Evolutionary conservation across 257 asterid species (phyloP).

Genomic region (Primulina eburnea): DNA sequence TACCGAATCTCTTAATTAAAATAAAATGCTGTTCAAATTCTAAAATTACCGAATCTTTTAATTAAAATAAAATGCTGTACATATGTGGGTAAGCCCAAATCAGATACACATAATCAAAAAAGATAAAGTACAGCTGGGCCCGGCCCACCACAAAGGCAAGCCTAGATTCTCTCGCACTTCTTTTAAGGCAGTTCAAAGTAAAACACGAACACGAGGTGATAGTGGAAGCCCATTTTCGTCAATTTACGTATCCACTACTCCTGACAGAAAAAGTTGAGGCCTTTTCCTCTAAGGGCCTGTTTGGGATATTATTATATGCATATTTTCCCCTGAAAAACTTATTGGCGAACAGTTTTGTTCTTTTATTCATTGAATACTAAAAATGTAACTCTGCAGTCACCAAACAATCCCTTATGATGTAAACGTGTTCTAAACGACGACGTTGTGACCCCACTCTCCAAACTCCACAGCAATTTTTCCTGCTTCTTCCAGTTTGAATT

Average conservation of each 20-base stretch:
- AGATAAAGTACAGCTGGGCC: background rate
- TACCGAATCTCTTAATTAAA: too few relatives aligned
- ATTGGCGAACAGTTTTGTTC: background rate
- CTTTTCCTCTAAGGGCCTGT: conserved; percentile 14
- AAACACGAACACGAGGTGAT: conserved; percentile 16
- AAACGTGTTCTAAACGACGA: too few relatives aligned
- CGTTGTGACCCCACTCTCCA: too few relatives aligned
- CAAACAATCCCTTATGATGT: conserved; percentile 24
- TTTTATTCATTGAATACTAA: background rate
- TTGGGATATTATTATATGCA: background rate
- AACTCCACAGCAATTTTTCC: background rate
- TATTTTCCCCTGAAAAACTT: background rate
- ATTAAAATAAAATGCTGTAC: too few relatives aligned
- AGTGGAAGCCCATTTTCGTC: conserved; percentile 38
- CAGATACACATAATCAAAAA: background rate
- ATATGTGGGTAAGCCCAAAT: background rate
- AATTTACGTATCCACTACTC: conserved; percentile 12
- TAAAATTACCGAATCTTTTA: too few relatives aligned
- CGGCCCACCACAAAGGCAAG: conserved; percentile 14
- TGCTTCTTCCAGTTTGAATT: background rate
- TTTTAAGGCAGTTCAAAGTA: conserved; percentile 33
- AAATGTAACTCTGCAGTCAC: conserved; percentile 13
- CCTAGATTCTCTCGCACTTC: conserved; percentile 36
- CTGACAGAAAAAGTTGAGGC: conserved; percentile 31
- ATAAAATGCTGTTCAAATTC: too few relatives aligned